phyloP scores from a whole-genome alignment of 805 yeast genomes.

The Dipodascus geniculatus region DNA sequence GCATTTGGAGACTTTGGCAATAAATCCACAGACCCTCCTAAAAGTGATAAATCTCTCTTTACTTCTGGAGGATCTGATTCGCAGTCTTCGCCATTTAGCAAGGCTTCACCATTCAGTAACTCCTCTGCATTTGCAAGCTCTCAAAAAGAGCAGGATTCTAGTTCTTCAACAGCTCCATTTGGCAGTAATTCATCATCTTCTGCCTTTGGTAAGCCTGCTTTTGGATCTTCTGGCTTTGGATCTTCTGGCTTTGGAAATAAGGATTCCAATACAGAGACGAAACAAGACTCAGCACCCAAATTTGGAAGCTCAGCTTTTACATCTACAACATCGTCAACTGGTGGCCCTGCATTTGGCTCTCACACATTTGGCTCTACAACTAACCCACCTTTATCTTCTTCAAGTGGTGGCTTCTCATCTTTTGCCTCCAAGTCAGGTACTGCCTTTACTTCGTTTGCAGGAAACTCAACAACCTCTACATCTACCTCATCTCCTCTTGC shows the following conservation, averaged over 20 bases:
- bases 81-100: slow-evolving; percentile 5
- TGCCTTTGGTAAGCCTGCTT: slow-evolving; percentile 8
- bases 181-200: slow-evolving; percentile 8
- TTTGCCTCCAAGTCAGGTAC: not conserved
- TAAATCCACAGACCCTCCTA: not conserved
- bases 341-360: not conserved
- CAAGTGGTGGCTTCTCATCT: not conserved
- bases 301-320: slow-evolving; percentile 2
- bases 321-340: not conserved
- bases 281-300: too few species aligned
- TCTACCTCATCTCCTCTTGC: too few species aligned
- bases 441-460: not conserved
- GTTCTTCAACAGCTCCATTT: slow-evolving; percentile 14
- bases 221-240: slow-evolving; percentile 7
- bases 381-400: not conserved
- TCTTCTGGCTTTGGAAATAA: not conserved
- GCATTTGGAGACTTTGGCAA: not conserved
- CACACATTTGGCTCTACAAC: slow-evolving; percentile 1
- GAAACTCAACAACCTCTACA: too few species aligned
- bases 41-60: not conserved
- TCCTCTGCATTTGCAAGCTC: slow-evolving; percentile 8
- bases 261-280: not conserved
- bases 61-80: not conserved
- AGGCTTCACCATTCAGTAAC: slow-evolving; percentile 15
- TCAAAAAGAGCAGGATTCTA: slow-evolving; percentile 15